A percentile compares a stretch with the other conserved stretches of the same genome.
Evolutionary conservation across 1,284 basidiomycete species (phyloP).

Genomic region (Trametes sp.): DNA sequence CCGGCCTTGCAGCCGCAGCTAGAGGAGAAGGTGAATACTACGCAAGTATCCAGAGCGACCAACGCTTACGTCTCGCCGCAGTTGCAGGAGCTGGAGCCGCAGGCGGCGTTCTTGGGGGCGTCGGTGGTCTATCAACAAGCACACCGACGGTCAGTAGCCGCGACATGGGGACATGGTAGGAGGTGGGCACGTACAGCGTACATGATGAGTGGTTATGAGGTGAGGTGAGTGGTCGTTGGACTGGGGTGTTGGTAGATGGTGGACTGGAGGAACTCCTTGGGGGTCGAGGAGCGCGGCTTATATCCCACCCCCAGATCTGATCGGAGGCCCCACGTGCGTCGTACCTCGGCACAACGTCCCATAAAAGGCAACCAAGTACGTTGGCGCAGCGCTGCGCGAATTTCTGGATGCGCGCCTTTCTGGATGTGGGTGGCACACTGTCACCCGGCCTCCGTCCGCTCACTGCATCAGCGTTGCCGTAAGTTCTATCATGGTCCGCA

Average conservation of each 20-base stretch:
- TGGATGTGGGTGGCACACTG: slow-evolving; percentile 19
- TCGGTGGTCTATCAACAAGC: slow-evolving; percentile 45
- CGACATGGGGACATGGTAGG: neutral
- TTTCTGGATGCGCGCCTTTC: slow-evolving; percentile 25
- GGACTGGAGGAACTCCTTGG: slow-evolving; percentile 13
- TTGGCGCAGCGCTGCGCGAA: slow-evolving; percentile 20
- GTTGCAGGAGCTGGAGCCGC: slow-evolving; percentile 56
- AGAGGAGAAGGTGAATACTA: slow-evolving; percentile 11
- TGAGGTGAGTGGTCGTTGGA: slow-evolving; percentile 17
- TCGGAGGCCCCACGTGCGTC: slow-evolving; percentile 24
- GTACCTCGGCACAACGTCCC: slow-evolving; percentile 11
- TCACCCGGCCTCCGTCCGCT: slow-evolving; percentile 8
- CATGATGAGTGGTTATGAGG: slow-evolving; percentile 20
- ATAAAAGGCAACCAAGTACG: slow-evolving; percentile 24
- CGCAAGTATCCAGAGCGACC: neutral
- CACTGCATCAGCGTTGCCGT: slow-evolving; percentile 21
- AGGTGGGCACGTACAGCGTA: slow-evolving; percentile 22
- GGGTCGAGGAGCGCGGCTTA: slow-evolving; percentile 11
- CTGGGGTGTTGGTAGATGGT: slow-evolving; percentile 16
- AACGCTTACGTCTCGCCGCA: slow-evolving; percentile 57
- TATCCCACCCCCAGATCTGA: slow-evolving; percentile 22
- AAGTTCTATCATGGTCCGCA: slow-evolving; percentile 9
- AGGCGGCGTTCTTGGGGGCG: slow-evolving; percentile 54
- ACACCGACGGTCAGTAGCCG: neutral
- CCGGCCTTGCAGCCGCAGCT: slow-evolving; percentile 66